Evolutionary conservation across 2,329 filamentous ascomycete genomes (phyloP).

Genomic region (Hymenoscyphus linearis): DNA sequence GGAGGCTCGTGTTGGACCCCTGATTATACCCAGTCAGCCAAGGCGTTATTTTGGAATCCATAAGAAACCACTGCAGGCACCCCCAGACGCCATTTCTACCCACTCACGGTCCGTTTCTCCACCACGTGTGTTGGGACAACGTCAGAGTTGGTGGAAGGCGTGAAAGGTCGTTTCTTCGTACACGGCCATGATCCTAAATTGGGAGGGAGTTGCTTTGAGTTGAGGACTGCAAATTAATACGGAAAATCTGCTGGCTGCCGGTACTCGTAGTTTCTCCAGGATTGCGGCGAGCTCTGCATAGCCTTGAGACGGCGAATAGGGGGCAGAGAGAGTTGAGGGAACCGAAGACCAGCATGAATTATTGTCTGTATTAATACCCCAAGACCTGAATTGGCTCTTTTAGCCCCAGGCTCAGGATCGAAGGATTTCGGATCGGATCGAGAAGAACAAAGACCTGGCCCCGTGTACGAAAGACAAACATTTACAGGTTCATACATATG

Average conservation of each 20-base stretch:
- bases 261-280: not conserved
- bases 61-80: not conserved
- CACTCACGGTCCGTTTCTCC: not conserved
- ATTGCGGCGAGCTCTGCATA: not conserved
- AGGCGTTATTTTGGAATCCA: not conserved
- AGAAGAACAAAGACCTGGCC: not conserved
- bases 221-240: not conserved
- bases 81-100: not conserved
- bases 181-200: not conserved
- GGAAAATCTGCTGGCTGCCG: not conserved
- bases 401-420: not conserved
- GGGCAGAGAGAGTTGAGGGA: not conserved
- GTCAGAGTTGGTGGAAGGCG: not conserved
- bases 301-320: not conserved
- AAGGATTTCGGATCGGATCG: not conserved
- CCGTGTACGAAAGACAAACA: not conserved
- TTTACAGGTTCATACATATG: slow-evolving; percentile 1
- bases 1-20: not conserved
- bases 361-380: not conserved
- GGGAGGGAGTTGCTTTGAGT: not conserved
- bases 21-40: not conserved
- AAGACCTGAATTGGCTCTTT: not conserved
- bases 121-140: not conserved
- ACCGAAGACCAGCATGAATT: not conserved
- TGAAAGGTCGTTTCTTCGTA: not conserved